These are phyloP conservation scores for Fusarium drepaniforme DNA, from an alignment of 2,329 filamentous ascomycete species.

Conservation along the genomic window DNA sequence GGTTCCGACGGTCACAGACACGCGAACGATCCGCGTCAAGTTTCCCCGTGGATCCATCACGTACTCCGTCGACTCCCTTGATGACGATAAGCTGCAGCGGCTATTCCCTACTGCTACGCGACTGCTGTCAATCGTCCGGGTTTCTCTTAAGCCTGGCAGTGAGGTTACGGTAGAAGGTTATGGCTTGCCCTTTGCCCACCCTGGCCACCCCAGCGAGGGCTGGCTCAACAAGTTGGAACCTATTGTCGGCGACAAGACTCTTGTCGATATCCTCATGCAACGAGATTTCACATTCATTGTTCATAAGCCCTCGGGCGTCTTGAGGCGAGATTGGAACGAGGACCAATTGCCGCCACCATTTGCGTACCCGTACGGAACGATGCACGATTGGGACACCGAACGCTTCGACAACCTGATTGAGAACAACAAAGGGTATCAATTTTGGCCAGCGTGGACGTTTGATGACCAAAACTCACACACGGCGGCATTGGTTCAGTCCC, in stretches of 20 bases:
- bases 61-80: neutral
- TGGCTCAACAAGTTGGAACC: neutral
- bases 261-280: neutral
- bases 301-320: no score
- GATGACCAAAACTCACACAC: neutral
- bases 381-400: neutral
- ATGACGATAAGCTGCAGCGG: neutral
- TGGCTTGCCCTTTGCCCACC: neutral
- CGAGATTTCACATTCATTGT: neutral
- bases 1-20: neutral
- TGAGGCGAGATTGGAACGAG: no score
- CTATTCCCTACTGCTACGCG: neutral
- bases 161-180: neutral
- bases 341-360: neutral
- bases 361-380: neutral
- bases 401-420: neutral
- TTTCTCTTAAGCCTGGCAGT: neutral
- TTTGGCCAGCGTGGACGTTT: neutral
- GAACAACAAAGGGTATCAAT: neutral
- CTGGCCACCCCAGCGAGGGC: neutral
- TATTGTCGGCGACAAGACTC: neutral
- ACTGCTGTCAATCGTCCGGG: neutral
- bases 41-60: neutral
- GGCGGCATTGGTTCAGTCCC: fast-evolving
- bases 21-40: neutral